Conservation (phyloP, 805 yeast genomes). For the Ogataea thermomethanolica region DNA sequence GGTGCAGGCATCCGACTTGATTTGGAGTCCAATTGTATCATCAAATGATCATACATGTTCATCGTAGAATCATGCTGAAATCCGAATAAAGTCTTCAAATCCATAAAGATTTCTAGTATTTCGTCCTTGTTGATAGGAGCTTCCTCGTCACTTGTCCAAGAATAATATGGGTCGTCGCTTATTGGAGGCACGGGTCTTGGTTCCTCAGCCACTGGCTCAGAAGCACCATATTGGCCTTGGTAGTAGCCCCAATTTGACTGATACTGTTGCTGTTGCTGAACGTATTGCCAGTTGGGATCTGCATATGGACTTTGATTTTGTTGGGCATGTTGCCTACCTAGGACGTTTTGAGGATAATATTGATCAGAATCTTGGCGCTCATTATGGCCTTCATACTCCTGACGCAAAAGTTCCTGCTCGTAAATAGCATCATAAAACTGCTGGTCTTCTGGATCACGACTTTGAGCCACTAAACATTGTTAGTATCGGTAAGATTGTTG, state of each 20-base stretch:
- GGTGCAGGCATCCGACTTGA: constrained; percentile 73
- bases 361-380: constrained; percentile 9
- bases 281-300: constrained; percentile 19
- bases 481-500: constrained; percentile 6
- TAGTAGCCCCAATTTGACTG: constrained; percentile 12
- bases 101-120: constrained; percentile 57
- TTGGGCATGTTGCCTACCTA: constrained; percentile 8
- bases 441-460: constrained; percentile 11
- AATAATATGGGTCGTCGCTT: constrained; percentile 44
- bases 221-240: constrained; percentile 7
- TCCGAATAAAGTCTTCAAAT: constrained; percentile 65
- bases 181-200: constrained; percentile 14
- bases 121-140: constrained; percentile 71
- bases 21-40: constrained; percentile 82
- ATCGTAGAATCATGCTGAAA: constrained; percentile 76
- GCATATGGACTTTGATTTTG: constrained; percentile 9
- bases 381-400: constrained; percentile 7
- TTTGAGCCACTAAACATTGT: constrained; percentile 12
- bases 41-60: constrained; percentile 78
- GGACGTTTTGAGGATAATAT: constrained; percentile 16
- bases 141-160: constrained; percentile 57
- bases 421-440: constrained; percentile 14
- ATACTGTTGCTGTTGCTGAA: constrained; percentile 14
- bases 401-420: constrained; percentile 9
- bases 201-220: constrained; percentile 14